Evolutionary conservation across 805 yeast genomes (phyloP), one percentile per base, ranked within the genome.

Genomic region (Maudiozyma serrabonitensis): DNA sequence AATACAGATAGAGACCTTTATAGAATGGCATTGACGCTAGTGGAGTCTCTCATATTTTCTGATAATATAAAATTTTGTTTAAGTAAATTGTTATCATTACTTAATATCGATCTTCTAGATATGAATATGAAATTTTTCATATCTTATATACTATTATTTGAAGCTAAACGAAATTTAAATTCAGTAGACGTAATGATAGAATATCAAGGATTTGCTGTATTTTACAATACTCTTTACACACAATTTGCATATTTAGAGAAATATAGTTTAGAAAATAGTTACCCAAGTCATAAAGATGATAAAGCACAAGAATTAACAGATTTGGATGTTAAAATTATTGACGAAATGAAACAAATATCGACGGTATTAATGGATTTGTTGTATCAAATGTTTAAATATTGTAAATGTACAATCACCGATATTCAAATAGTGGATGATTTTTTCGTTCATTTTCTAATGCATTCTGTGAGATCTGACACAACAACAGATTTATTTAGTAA

Each of bases 401-500:
- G 73, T 51, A 74, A 78, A 52, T 62, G 81, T 38, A 61, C 68
- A 1, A 49, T 62, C 2, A 64, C 66, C 1, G 79, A 79, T 48
- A 57, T 81, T 31, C 56, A 59, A 8, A 50, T 62, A 15, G 62
- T 82, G 40, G 73, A 74, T 44, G 63, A 62, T 26, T 69, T 69
- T 40, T 76, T 80, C 48, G 64, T 81, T 15, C 70, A 69, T 49
- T 77, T 67, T 53, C 57, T 82, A 46, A 74, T 81, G 55, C 60
- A 68, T 16, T 66, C 75, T 0, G 61, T 83, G 19, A 62, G 72
- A 8, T 64, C 71, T 1, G 69, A 72, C 32, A 64, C 66, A 19
- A 75, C 75, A 9, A 78, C 75, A 43, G 82, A 83, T 60, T 75
- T 80, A 45, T 74, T 73, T 53, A 83, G 81, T 59, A 80, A 79